These are phyloP conservation scores for Saccharomycopsis fodiens DNA, from an alignment of 805 yeast genomes.

Conservation along the genomic window DNA sequence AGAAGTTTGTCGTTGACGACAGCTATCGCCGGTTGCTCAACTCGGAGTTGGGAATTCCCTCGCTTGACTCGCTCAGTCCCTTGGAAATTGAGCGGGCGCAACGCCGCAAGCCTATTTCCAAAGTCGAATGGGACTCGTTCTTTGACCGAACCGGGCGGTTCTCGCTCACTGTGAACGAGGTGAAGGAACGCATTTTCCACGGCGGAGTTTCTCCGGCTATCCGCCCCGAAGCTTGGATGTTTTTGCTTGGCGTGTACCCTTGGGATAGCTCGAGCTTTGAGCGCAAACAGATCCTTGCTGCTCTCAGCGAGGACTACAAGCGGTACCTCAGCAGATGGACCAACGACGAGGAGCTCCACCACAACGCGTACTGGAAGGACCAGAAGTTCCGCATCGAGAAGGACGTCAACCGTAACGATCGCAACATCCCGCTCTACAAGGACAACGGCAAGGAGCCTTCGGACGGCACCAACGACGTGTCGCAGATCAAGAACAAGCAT, in stretches of 20 bases:
- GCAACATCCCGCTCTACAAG: constrained; percentile 60
- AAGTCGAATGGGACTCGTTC: constrained; percentile 75
- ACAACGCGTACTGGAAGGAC: constrained; percentile 75
- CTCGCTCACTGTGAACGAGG: constrained; percentile 65
- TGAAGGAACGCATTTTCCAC: constrained; percentile 79
- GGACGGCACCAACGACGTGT: constrained; percentile 32
- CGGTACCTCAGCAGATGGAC: constrained; percentile 60
- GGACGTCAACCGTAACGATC: constrained; percentile 87
- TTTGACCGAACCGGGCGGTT: constrained; percentile 78
- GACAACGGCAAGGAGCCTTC: constrained; percentile 37
- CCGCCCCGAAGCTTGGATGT: constrained; percentile 78
- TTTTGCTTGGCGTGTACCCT: constrained; percentile 73
- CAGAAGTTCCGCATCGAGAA: constrained; percentile 87
- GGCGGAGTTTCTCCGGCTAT: constrained; percentile 64
- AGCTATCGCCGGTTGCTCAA: constrained; percentile 47
- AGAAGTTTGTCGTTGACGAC: constrained; percentile 44
- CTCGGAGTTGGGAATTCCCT: constrained; percentile 53
- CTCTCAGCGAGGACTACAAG: constrained; percentile 53
- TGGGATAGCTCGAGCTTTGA: constrained; percentile 80
- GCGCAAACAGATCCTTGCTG: constrained; percentile 48
- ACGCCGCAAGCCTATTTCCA: constrained; percentile 60
- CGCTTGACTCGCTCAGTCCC: constrained; percentile 42
- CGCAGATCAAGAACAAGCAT: constrained; percentile 65
- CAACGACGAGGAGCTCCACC: constrained; percentile 46
- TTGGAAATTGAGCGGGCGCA: constrained; percentile 49